These are phyloP conservation scores for Cryptococcus sp. DNA, from an alignment of 1,284 basidiomycete genomes.

Conservation along the genomic window DNA sequence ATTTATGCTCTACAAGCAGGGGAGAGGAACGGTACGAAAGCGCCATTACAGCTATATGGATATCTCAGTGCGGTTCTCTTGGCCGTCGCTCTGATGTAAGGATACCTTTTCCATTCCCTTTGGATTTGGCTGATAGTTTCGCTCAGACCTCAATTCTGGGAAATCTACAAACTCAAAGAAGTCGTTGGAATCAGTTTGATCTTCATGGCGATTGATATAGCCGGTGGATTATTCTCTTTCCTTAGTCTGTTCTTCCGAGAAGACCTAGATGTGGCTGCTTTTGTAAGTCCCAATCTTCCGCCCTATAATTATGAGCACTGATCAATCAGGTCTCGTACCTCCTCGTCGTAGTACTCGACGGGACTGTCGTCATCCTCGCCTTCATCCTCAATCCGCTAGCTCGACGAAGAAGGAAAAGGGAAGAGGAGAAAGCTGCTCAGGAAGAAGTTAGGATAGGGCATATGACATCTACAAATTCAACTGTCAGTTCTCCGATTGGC, in stretches of 20 bases:
- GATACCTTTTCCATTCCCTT: constrained; percentile 2
- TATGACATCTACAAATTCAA: no score
- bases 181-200: constrained; percentile 67
- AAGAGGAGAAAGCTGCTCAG: constrained; percentile 6
- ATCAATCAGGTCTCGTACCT: constrained; percentile 36
- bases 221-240: constrained; percentile 65
- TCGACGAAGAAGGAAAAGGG: constrained; percentile 40
- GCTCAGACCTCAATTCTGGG: constrained; percentile 53
- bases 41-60: constrained; percentile 60
- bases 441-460: neutral
- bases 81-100: constrained; percentile 58
- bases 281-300: constrained; percentile 55
- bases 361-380: constrained; percentile 57
- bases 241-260: constrained; percentile 66
- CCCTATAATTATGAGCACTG: neutral
- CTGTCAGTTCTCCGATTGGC: no score
- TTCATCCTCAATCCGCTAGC: constrained; percentile 59
- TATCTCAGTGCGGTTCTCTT: constrained; percentile 61
- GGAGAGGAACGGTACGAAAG: constrained; percentile 31
- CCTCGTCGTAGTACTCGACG: constrained; percentile 56
- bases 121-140: neutral
- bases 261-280: constrained; percentile 63
- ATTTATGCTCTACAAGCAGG: constrained; percentile 53
- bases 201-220: constrained; percentile 67
- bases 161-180: constrained; percentile 65